A percentile compares a stretch with the other conserved stretches of the same genome.
These are phyloP conservation scores for Hyaloscypha bicolor DNA, from an alignment of 495 filamentous ascomycete species.

Conservation along the genomic window DNA sequence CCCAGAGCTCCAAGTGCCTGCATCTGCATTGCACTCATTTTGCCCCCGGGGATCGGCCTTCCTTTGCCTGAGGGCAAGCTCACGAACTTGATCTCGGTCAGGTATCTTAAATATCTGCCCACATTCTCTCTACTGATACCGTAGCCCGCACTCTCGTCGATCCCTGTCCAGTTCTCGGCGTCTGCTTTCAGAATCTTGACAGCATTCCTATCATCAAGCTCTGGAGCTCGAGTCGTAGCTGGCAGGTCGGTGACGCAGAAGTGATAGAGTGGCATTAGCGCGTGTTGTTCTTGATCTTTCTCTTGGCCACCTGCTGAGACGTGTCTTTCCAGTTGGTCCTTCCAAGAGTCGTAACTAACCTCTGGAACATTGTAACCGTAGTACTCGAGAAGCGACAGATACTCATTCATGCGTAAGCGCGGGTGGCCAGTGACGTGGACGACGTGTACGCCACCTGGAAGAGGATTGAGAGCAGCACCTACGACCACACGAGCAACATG, in stretches of 20 bases:
- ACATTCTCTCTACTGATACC: slow-evolving; percentile 66
- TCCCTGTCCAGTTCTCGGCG: slow-evolving; percentile 56
- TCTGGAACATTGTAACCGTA: slow-evolving; percentile 79
- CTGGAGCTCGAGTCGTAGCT: slow-evolving; percentile 71
- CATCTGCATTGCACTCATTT: neutral
- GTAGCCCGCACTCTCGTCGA: slow-evolving; percentile 60
- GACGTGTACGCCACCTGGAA: slow-evolving; percentile 50
- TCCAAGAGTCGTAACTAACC: slow-evolving; percentile 60
- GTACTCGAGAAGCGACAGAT: slow-evolving; percentile 64
- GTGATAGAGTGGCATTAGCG: slow-evolving; percentile 80
- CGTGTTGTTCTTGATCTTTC: slow-evolving; percentile 48
- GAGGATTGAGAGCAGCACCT: slow-evolving; percentile 50
- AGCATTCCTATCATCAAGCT: slow-evolving; percentile 76
- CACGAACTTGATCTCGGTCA: slow-evolving; percentile 72
- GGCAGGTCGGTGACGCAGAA: slow-evolving; percentile 80
- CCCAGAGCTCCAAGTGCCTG: neutral
- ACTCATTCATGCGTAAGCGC: slow-evolving; percentile 77
- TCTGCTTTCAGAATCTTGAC: slow-evolving; percentile 61
- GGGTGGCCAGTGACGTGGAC: slow-evolving; percentile 79
- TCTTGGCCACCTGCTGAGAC: slow-evolving; percentile 56
- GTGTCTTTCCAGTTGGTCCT: slow-evolving; percentile 57
- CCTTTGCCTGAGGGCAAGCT: slow-evolving; percentile 49
- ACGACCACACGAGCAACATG: slow-evolving; percentile 81
- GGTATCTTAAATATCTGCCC: slow-evolving; percentile 70
- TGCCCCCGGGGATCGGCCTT: neutral